These are phyloP conservation scores for Trichoderma arundinaceum DNA, from an alignment of 2,329 filamentous ascomycete species.

Conservation along the genomic window DNA sequence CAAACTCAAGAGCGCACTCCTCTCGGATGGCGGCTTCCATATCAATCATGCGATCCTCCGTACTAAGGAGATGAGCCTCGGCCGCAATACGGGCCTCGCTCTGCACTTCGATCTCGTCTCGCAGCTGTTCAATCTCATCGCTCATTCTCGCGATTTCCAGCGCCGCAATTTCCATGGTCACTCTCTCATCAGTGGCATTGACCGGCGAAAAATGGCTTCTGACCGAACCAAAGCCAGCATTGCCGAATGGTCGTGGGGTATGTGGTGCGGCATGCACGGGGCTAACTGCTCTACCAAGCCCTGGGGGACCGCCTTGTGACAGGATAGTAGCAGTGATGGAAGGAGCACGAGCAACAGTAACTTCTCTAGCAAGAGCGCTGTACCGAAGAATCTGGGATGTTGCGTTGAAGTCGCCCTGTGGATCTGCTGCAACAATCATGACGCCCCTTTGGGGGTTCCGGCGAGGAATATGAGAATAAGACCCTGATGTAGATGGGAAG, in stretches of 20 bases:
- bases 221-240: constrained; percentile 45
- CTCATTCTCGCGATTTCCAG: constrained; percentile 79
- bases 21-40: constrained; percentile 86
- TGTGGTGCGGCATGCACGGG: constrained; percentile 42
- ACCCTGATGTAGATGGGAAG: constrained; percentile 66
- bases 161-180: constrained; percentile 82
- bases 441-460: constrained; percentile 83
- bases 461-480: constrained; percentile 48
- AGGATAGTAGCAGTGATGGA: constrained; percentile 77
- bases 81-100: constrained; percentile 71
- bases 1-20: constrained; percentile 87
- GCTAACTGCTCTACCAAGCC: constrained; percentile 31
- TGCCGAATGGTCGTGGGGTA: constrained; percentile 49
- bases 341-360: constrained; percentile 87
- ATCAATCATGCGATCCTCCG: constrained; percentile 68
- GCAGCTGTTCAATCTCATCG: constrained; percentile 74
- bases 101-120: constrained; percentile 72
- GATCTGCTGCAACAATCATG: constrained; percentile 96
- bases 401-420: constrained; percentile 91
- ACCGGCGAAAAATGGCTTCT: constrained; percentile 50
- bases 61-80: constrained; percentile 73
- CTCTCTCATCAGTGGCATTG: constrained; percentile 56
- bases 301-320: constrained; percentile 41
- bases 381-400: constrained; percentile 96
- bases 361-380: constrained; percentile 87